Evolutionary conservation across 1,284 basidiomycete genomes (phyloP).

Genomic region (Malassezia brasiliensis): DNA sequence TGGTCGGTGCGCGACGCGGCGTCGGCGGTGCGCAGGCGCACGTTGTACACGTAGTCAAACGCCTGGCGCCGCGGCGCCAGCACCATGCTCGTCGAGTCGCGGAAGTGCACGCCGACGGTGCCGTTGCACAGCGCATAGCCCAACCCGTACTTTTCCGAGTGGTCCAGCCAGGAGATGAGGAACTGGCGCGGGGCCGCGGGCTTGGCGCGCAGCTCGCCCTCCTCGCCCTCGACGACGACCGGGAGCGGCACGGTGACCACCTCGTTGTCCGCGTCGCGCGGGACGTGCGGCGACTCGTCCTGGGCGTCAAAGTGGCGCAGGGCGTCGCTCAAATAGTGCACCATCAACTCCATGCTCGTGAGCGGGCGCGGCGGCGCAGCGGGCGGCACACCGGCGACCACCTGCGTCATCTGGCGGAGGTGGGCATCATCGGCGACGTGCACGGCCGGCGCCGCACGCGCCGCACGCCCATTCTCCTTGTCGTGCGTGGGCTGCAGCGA

Average conservation of each 20-base stretch:
- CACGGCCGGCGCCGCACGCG: background rate
- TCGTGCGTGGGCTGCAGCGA: conserved; percentile 17
- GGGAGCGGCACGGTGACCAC: conserved; percentile 10
- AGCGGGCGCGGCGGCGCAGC: background rate
- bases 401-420: conserved; percentile 29
- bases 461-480: conserved; percentile 30
- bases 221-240: conserved; percentile 21
- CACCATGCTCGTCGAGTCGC: conserved; percentile 78
- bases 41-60: conserved; percentile 34
- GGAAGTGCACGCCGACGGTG: conserved; percentile 87
- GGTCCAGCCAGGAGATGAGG: conserved; percentile 94
- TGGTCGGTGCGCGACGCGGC: conserved; percentile 21
- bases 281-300: conserved; percentile 53
- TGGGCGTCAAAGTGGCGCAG: conserved; percentile 57
- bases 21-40: conserved; percentile 13
- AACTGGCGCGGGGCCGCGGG: conserved; percentile 69
- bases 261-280: conserved; percentile 17
- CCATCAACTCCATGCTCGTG: conserved; percentile 44
- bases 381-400: conserved; percentile 20
- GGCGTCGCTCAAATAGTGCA: conserved; percentile 60
- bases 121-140: conserved; percentile 93
- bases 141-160: conserved; percentile 97
- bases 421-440: conserved; percentile 33
- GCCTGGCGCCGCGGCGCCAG: conserved; percentile 72
- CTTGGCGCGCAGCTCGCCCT: conserved; percentile 50